A percentile compares a stretch with the other conserved stretches of the same genome.
phyloP scores from a whole-genome alignment of 2,329 filamentous ascomycete genomes.

The Aspergillus sp. region DNA sequence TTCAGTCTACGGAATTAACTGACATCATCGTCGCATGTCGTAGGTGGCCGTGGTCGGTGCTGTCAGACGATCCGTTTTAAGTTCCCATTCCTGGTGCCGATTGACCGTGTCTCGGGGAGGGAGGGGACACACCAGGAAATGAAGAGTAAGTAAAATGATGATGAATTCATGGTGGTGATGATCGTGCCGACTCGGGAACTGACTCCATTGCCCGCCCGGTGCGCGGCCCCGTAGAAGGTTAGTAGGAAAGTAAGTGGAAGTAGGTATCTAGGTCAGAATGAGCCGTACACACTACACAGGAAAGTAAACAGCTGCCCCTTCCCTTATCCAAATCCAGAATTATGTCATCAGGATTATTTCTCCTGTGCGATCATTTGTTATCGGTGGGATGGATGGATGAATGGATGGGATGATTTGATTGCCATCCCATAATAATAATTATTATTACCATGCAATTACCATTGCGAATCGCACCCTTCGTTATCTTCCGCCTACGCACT shows the following conservation, averaged over 20 bases:
- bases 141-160: not conserved
- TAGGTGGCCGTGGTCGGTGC: not conserved
- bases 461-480: not conserved
- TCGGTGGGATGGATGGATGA: not conserved
- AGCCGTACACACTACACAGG: not conserved
- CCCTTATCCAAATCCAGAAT: not conserved
- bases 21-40: not conserved
- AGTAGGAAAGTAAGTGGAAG: too few relatives aligned
- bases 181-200: constrained; percentile 2
- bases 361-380: constrained; percentile 2
- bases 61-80: not conserved
- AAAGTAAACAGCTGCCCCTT: too few relatives aligned
- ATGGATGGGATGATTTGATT: too few relatives aligned
- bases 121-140: too few relatives aligned
- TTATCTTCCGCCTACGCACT: constrained; percentile 12
- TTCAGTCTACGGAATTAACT: not conserved
- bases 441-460: constrained; percentile 9
- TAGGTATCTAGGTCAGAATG: not conserved
- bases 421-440: not conserved
- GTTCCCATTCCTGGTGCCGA: too few relatives aligned
- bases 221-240: not conserved
- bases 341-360: constrained; percentile 15
- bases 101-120: too few relatives aligned
- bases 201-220: not conserved
- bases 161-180: not conserved